Evolutionary conservation across 441 rosid species (phyloP), one percentile per base, ranked within the genome.

Genomic region (Euphorbia schlechtendalii): DNA sequence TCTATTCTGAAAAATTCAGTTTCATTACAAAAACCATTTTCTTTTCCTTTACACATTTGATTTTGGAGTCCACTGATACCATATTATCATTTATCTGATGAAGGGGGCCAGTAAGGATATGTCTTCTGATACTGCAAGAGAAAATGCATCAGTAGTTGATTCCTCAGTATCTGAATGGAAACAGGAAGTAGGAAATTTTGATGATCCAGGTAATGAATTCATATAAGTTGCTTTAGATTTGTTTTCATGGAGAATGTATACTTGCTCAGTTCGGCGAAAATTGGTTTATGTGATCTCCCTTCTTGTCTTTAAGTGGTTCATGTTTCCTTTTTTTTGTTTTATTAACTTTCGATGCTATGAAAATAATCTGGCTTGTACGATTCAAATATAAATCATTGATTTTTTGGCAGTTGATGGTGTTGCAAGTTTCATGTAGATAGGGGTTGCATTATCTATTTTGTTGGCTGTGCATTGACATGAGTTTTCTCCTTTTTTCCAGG

Each of bases 81-180:
- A 14, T 18, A 18, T 48, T 34, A 34, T 8, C 40, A 14, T 18
- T 22, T 48, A 48, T 48, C 21, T 48, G 52, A 75, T 59, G 6
- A 69, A 66, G 85, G 76, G 67, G 71, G 41, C 46, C 45, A 21
- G 40, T 24, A 73, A 74, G 73, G 79, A 64, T 51, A 87, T 92
- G 98, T 89, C 98, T 69, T 87, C 84, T 70, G 96, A 89, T 81
- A 83, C 88, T 51, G 86, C 82, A 5, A 88, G 83, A 67, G 96
- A 89, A 77, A 86, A 82, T 84, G 89, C 90, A 55, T 92, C 93
- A 30, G 96, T 86, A 68, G 96, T 86, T 32, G 98, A 88, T 77
- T 92, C 96, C 11, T 89, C 98, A 10, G 72, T 76, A 79, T 86
- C 96, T 56, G 94, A 87, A 68, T 82, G 86, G 88, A 89, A 77